A percentile compares a stretch with the other conserved stretches of the same genome.
phyloP scores from a whole-genome alignment of 176 grass and related monocot species.

The Guadua angustifolia region DNA sequence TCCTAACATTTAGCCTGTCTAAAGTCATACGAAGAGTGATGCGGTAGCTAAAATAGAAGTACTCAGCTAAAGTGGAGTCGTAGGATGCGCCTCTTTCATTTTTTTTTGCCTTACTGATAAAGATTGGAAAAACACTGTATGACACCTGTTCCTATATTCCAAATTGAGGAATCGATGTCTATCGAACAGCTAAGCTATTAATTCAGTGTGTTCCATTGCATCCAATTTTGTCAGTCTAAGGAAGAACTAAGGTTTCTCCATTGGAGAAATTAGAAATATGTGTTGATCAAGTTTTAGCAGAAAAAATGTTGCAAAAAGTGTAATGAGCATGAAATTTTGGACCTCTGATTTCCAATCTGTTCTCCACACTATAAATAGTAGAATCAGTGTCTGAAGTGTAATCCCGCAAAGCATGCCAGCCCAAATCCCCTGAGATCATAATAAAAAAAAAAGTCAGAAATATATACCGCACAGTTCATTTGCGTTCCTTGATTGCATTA shows the following conservation, averaged over 20 bases:
- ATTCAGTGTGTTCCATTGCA: background rate
- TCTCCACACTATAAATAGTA: constrained; percentile 52
- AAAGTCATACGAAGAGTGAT: background rate
- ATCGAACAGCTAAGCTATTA: background rate
- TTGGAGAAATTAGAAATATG: background rate
- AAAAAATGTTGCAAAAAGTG: background rate
- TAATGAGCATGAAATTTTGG: background rate
- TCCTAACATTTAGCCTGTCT: background rate
- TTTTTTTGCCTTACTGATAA: background rate
- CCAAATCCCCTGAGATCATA: constrained; percentile 59
- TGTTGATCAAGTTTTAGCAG: background rate
- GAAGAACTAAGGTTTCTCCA: background rate
- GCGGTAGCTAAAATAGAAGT: background rate
- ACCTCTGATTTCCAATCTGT: constrained; percentile 65
- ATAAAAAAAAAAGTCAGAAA: background rate
- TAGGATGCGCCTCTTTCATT: background rate
- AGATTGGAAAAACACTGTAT: background rate
- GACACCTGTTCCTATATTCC: background rate
- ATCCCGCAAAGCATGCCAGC: constrained; percentile 58
- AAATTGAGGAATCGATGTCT: background rate
- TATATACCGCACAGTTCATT: background rate
- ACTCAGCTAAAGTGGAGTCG: background rate
- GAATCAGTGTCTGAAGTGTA: constrained; percentile 48
- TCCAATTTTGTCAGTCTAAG: background rate
- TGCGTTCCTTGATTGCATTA: background rate